Evolutionary conservation across 2,329 filamentous ascomycete species (phyloP).

Genomic region (Calycina herbarum): DNA sequence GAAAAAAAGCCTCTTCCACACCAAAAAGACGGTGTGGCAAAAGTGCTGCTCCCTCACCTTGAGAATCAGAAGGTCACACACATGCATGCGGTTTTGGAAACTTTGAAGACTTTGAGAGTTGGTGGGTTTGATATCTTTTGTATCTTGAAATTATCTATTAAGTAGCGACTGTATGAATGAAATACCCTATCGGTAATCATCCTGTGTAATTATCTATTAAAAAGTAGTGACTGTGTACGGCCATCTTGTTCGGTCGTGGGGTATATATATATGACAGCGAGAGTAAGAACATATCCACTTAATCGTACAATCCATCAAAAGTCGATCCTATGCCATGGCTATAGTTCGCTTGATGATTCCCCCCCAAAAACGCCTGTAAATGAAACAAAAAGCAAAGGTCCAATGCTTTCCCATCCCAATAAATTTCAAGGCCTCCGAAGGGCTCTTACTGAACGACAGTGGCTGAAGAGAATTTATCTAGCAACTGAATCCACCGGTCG

Average conservation of each 20-base stretch:
- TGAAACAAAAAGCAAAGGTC: conserved; percentile 7
- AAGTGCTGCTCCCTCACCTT: not conserved
- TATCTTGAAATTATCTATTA: not conserved
- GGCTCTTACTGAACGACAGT: conserved; percentile 22
- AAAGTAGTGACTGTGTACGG: conserved; percentile 26
- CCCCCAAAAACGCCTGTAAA: conserved; percentile 17
- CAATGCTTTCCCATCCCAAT: conserved; percentile 12
- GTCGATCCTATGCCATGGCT: not conserved
- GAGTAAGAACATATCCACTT: conserved; percentile 22
- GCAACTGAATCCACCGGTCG: conserved; percentile 4
- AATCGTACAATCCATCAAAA: conserved; percentile 23
- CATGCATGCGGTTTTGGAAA: no score
- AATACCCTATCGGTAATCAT: not conserved
- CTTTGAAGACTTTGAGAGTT: no score
- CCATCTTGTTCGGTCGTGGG: conserved; percentile 22
- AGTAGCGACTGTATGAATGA: not conserved
- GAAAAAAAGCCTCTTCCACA: not conserved
- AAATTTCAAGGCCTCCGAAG: conserved; percentile 1
- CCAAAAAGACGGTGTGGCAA: not conserved
- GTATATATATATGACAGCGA: conserved; percentile 32
- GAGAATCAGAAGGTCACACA: no score
- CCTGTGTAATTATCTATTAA: conserved; percentile 8
- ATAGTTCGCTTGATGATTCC: not conserved
- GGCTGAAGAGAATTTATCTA: conserved; percentile 23
- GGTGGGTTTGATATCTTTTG: no score